phyloP scores from a whole-genome alignment of 768 basidiomycete genomes.

The Trichaptum fuscoviolaceum region DNA sequence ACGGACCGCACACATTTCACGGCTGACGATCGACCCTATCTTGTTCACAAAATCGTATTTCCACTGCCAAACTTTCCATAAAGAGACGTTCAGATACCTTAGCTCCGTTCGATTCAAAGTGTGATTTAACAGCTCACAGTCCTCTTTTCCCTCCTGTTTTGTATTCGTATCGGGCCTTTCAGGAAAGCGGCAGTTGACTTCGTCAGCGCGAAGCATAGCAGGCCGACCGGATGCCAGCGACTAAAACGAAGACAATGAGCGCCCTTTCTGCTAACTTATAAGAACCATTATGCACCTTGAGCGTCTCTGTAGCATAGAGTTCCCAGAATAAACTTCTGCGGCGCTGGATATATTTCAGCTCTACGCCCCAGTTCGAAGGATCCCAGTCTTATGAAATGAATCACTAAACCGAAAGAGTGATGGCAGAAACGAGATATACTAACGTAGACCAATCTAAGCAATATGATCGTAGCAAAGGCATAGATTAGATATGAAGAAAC shows the following conservation, averaged over 20 bases:
- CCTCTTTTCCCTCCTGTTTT: constrained; percentile 44
- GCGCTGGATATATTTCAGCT: constrained; percentile 52
- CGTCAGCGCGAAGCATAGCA: constrained; percentile 52
- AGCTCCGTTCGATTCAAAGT: not conserved
- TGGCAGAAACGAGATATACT: constrained; percentile 24
- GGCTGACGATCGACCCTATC: constrained; percentile 58
- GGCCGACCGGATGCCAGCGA: constrained; percentile 55
- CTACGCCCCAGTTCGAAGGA: constrained; percentile 61
- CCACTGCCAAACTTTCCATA: constrained; percentile 25
- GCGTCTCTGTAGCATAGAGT: constrained; percentile 48
- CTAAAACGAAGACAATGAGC: constrained; percentile 25
- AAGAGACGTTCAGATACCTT: constrained; percentile 10
- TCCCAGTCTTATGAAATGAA: constrained; percentile 51
- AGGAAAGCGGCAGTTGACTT: constrained; percentile 58
- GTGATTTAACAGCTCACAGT: constrained; percentile 13
- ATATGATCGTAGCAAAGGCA: too few species aligned
- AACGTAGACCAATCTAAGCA: constrained; percentile 60
- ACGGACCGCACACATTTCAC: constrained; percentile 58
- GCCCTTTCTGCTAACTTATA: not conserved
- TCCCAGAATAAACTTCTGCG: constrained; percentile 70
- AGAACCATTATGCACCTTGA: constrained; percentile 34
- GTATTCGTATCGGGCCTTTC: constrained; percentile 54
- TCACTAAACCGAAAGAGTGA: constrained; percentile 34
- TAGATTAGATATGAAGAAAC: too few species aligned
- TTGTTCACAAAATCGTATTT: constrained; percentile 59